Evolutionary conservation across 345 rosid genomes (phyloP).

Genomic region (Arabis alpina): DNA sequence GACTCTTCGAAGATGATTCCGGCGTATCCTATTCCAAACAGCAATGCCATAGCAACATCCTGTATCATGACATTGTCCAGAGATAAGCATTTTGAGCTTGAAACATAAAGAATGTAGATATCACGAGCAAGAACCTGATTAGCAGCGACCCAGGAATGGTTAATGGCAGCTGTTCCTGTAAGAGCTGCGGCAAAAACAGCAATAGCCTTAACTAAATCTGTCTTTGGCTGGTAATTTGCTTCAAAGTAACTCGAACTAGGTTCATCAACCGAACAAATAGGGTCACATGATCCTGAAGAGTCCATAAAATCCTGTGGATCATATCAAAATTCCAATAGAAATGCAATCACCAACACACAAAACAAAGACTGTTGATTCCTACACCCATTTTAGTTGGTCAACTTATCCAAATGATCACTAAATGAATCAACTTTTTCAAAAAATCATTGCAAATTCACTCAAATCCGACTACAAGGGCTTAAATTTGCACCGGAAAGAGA

Average conservation of each 20-base stretch:
- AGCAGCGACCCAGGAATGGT: constrained; percentile 95
- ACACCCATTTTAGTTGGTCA: too few relatives aligned
- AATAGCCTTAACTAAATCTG: constrained; percentile 78
- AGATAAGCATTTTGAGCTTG: not conserved
- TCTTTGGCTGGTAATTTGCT: constrained; percentile 77
- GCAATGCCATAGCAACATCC: constrained; percentile 95
- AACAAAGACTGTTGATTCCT: not conserved
- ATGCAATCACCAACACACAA: constrained; percentile 29
- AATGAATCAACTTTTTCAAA: too few relatives aligned
- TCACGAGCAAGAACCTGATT: constrained; percentile 63
- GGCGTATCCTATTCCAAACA: constrained; percentile 82
- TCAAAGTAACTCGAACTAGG: constrained; percentile 73
- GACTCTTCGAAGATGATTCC: constrained; percentile 95
- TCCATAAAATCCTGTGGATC: constrained; percentile 61
- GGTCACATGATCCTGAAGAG: constrained; percentile 75
- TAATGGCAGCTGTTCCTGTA: constrained; percentile 83
- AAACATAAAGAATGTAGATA: not conserved
- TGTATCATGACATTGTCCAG: constrained; percentile 46
- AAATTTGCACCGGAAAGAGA: not conserved
- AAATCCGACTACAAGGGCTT: not conserved
- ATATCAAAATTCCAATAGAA: not conserved
- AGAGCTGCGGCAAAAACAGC: constrained; percentile 77
- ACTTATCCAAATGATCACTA: too few relatives aligned
- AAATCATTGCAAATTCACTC: not conserved
- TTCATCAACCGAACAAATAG: constrained; percentile 88